phyloP scores from a whole-genome alignment of 495 filamentous ascomycete species.

The Annulohypoxylon nitens region DNA sequence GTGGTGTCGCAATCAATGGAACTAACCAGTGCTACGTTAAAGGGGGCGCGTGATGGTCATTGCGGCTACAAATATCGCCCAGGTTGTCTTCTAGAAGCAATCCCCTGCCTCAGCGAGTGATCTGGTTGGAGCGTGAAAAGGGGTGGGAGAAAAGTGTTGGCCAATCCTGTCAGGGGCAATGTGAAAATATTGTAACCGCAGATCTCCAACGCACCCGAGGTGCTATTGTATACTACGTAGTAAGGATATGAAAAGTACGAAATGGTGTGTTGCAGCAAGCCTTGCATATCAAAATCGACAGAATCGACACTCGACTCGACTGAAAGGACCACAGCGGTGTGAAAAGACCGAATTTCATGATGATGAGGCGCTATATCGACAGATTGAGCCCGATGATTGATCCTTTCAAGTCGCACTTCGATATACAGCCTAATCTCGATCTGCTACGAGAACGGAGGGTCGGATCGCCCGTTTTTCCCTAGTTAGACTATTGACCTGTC shows the following conservation, averaged over 20 bases:
- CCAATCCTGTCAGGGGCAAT: slow-evolving; percentile 48
- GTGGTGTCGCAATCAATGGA: slow-evolving; percentile 36
- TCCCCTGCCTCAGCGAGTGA: slow-evolving; percentile 17
- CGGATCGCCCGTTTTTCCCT: slow-evolving; percentile 26
- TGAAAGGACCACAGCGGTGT: slow-evolving; percentile 34
- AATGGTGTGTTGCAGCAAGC: slow-evolving; percentile 40
- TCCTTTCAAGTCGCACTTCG: slow-evolving; percentile 23
- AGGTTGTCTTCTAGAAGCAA: slow-evolving; percentile 46
- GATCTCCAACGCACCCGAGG: slow-evolving; percentile 44
- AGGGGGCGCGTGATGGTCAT: slow-evolving; percentile 42
- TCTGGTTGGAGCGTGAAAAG: slow-evolving; percentile 35
- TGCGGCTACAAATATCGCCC: slow-evolving; percentile 42
- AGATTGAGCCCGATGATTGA: slow-evolving; percentile 32
- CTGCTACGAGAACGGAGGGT: slow-evolving; percentile 36
- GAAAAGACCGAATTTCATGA: slow-evolving; percentile 28
- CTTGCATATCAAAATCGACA: slow-evolving; percentile 44
- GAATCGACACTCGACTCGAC: slow-evolving; percentile 32
- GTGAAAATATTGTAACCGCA: slow-evolving; percentile 43
- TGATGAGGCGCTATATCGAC: slow-evolving; percentile 38
- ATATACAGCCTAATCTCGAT: slow-evolving; percentile 50
- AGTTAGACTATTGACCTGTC: slow-evolving; percentile 6
- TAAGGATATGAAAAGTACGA: slow-evolving; percentile 25
- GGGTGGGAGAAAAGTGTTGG: slow-evolving; percentile 34
- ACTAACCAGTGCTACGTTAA: slow-evolving; percentile 37
- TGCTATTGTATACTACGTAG: slow-evolving; percentile 31